Percentiles rank a stretch among this genome's conserved stretches.
These are phyloP conservation scores for Verticillium dahliae DNA, from an alignment of 2,329 filamentous ascomycete species.

Conservation along the genomic window DNA sequence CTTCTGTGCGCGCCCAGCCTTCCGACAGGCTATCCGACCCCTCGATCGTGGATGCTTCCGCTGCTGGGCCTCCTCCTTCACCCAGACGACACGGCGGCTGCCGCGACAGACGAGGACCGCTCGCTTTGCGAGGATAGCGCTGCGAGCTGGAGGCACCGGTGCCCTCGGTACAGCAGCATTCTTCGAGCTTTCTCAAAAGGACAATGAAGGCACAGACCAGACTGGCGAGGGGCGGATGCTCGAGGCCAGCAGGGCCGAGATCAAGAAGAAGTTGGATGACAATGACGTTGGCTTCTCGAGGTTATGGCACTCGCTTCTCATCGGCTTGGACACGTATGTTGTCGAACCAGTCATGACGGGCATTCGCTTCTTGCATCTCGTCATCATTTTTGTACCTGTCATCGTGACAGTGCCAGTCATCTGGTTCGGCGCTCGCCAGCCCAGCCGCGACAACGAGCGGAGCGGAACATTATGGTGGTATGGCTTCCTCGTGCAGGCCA, in stretches of 20 bases:
- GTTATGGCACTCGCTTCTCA: conserved; percentile 50
- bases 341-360: conserved; percentile 84
- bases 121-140: conserved; percentile 17
- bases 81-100: not conserved
- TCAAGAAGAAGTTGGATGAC: conserved; percentile 60
- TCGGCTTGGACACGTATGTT: conserved; percentile 66
- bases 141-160: conserved; percentile 33
- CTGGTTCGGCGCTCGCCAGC: conserved; percentile 65
- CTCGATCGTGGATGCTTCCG: not conserved
- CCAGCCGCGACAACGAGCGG: conserved; percentile 65
- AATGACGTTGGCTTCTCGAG: conserved; percentile 54
- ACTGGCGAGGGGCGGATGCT: conserved; percentile 86
- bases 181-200: conserved; percentile 49
- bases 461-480: conserved; percentile 93
- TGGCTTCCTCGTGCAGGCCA: conserved; percentile 72
- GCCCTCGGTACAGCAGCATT: conserved; percentile 50
- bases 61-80: not conserved
- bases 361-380: conserved; percentile 78
- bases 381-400: conserved; percentile 86
- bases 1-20: conserved; percentile 31
- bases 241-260: conserved; percentile 70
- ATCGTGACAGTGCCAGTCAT: conserved; percentile 72
- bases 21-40: conserved; percentile 16
- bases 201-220: conserved; percentile 41
- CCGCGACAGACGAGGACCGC: not conserved